Evolutionary conservation across 129 eudicot genomes (phyloP).

Genomic region (Dittrichia graveolens): DNA sequence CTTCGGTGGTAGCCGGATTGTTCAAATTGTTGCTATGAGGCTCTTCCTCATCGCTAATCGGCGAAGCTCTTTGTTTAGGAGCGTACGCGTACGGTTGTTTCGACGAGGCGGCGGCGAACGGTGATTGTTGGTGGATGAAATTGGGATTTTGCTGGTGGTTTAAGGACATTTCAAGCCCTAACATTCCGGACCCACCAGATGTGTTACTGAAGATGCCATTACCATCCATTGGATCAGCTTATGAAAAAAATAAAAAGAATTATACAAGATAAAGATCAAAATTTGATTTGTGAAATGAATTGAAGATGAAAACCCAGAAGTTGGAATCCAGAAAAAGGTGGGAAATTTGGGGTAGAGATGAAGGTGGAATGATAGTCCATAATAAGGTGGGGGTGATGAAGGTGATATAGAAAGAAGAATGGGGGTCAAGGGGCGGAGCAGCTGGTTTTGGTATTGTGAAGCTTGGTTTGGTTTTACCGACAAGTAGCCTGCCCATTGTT

Average conservation of each 20-base stretch:
- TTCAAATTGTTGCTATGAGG: constrained; percentile 38
- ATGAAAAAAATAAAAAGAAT: not conserved
- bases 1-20: constrained; percentile 42
- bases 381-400: constrained; percentile 24
- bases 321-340: not conserved
- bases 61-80: constrained; percentile 44
- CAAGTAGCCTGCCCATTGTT: constrained; percentile 58
- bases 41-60: constrained; percentile 80
- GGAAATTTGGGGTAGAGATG: not conserved
- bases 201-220: constrained; percentile 55
- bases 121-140: constrained; percentile 44
- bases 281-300: constrained; percentile 9
- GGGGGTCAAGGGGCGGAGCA: constrained; percentile 40
- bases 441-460: constrained; percentile 50
- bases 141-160: constrained; percentile 48
- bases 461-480: constrained; percentile 15
- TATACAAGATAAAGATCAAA: constrained; percentile 14
- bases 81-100: constrained; percentile 40
- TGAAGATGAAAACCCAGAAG: constrained; percentile 32
- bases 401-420: not conserved
- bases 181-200: constrained; percentile 41
- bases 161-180: constrained; percentile 81
- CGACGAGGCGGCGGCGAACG: constrained; percentile 42
- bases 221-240: constrained; percentile 45
- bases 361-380: constrained; percentile 1